Base-by-base conservation (phyloP, 148 eudicot species). In the Rhododendron williamsianum region DNA sequence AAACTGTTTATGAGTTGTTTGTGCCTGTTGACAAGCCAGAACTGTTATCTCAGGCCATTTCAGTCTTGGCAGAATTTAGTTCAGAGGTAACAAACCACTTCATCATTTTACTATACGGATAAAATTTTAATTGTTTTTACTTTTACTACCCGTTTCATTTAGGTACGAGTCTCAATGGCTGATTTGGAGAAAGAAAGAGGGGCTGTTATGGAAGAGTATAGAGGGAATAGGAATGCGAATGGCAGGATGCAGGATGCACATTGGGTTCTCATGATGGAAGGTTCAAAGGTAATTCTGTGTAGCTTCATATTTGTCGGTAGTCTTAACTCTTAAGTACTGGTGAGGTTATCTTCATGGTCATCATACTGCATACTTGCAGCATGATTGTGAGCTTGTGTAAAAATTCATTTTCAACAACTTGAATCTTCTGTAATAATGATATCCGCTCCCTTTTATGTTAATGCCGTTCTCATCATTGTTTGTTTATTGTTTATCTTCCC, bases 191-290 rank as follows among this genome's bases (percentile, higher is more conserved):
- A 94, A 84, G 98, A 95, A 90, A 95, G 98, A 88, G 98, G 98
- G 60, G 98, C 98, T 82, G 98, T 95, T 38, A 89, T 95, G 93
- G 98, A 94, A 87, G 98, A 95, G 92, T 94, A 91, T 71, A 91
- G 98, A 88, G 96, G 90, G 82, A 93, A 80, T 86, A 89, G 98
- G 51, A 94, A 95, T 90, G 98, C 98, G 51, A 93, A 86, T 88
- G 98, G 98, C 33, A 90, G 98, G 76, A 94, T 95, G 98, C 98
- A 95, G 87, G 98, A 94, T 84, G 93, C 97, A 56, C 98, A 95
- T 80, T 93, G 98, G 96, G 84, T 87, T 86, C 90, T 94, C 78
- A 89, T 95, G 98, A 94, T 95, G 97, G 98, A 88, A 83, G 98
- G 95, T 90, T 94, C 98, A 81, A 92, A 94, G 94, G 98, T 94